Evolutionary conservation across 805 yeast genomes (phyloP), one percentile per base, ranked within the genome.

Genomic region (Candida lessepsii): DNA sequence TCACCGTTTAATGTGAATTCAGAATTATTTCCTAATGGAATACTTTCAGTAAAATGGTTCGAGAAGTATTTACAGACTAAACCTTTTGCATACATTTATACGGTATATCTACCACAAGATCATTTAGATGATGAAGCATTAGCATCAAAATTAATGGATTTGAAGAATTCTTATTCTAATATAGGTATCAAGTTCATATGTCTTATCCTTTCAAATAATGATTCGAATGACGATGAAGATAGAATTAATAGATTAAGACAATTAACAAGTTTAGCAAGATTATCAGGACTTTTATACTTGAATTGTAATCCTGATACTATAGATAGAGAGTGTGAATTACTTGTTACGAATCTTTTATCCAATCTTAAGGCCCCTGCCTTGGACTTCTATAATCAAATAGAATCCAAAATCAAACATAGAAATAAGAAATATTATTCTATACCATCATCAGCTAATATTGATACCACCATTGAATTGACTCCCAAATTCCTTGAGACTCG

Each of bases 401-500:
- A 65, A 38, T 30, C 44, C 39, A 57, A 52, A 24, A 59, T 69
- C 21, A 61, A 57, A 37, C 67, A 61, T 37, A 45, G 75, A 7
- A 40, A 51, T 39, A 57, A 52, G 21, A 69, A 69, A 44, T 69
- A 65, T 49, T 69, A 69, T 44, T 44, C 65, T 1, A 49, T 56
- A 23, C 72, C 72, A 1, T 45, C 59, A 5, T 43, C 56, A 5
- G 32, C 47, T n/a, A 35, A 44, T n/a, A 40, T 56, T 6, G 59
- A 57, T 25, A 63, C 70, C 0, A 41, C 46, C 4, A 47, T 69
- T 8, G 58, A 53, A 29, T 42, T 69, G 10, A 51, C 65, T 2
- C 75, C 75, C 2, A 53, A 52, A 39, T 61, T 63, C 32, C 50
- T 69, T 9, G 73, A 66, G 35, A 57, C 67, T 1, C 45, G 75